Base-by-base conservation (phyloP, 179 eudicot genomes). In the Silene vulgaris region DNA sequence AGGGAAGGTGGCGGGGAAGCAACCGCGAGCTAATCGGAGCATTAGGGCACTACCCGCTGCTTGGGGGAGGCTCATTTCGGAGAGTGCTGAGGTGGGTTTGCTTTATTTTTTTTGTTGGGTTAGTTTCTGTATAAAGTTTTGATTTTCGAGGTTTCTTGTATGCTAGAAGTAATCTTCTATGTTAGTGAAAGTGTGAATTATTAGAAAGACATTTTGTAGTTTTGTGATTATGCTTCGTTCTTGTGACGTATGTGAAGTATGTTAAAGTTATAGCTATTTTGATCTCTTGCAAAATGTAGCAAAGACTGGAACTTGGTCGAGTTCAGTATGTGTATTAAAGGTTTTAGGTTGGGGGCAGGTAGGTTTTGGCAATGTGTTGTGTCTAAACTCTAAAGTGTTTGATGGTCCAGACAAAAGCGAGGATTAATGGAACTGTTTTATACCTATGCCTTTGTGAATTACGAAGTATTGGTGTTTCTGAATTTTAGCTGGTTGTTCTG, bases 51-150 rank as follows among this genome's bases (percentile, higher is more conserved):
- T 80, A 52, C 78, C 85, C 40, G 76, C 81, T 61, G 86, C 93
- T 0, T 93, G 97, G 98, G 97, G 89, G 45, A 87, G 89, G 80
- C 96, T 93, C 40, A 88, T 93, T 45, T 93, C 98, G 4, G 92
- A 91, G 90, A 84, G 80, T 62, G 81, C 97, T 52, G 83, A 89
- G 92, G 97, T 92, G 20, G 66, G 86, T 76, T 2, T 50, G 4
- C 14, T 11, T 14, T 0, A 4, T 12, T 65, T 75, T 37, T 50
- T 48, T 11, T n/a, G 7, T 23, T 68, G 7, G 40, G 37, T 32
- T 32, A 32, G 4, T 32, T 32, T 32, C 4, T 32, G 37, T 32
- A 32, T 32, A 3, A 64, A 74, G 30, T n/a, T 5, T 26, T 77
- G 23, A 1, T 84, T 2, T 63, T 76, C 72, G 43, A 68, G 71